Conservation (phyloP, 306 rosid genomes). For the Benincasa hispida region DNA sequence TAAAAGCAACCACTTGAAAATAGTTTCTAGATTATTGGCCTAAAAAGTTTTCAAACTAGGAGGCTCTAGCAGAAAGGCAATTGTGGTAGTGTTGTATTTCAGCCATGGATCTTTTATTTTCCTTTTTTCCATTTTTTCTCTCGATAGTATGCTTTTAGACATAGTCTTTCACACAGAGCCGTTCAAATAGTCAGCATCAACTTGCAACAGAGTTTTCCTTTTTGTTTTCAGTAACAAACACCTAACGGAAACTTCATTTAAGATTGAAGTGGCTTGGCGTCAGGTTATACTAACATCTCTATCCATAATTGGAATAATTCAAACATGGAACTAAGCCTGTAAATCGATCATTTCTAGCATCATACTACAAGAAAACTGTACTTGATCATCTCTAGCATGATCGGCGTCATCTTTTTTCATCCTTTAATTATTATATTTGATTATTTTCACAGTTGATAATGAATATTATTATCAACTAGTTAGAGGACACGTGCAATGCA, state of each 20-base stretch:
- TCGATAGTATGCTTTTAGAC: neutral
- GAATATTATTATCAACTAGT: neutral
- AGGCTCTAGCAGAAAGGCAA: neutral
- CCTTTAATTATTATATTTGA: neutral
- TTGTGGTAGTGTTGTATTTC: neutral
- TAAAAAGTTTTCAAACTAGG: neutral
- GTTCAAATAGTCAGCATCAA: neutral
- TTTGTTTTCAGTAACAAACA: neutral
- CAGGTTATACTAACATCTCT: neutral
- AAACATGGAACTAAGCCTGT: neutral
- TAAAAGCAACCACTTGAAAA: neutral
- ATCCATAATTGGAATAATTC: neutral
- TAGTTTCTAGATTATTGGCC: neutral
- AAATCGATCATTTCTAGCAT: neutral
- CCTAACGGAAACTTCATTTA: neutral
- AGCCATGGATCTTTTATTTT: neutral
- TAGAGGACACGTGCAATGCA: no score
- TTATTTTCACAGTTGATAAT: neutral
- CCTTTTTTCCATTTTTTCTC: neutral
- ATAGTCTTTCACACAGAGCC: neutral
- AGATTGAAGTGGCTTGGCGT: neutral
- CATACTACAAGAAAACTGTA: neutral
- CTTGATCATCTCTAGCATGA: neutral
- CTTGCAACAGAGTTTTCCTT: neutral
- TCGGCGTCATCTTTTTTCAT: neutral